Evolutionary conservation across 176 grass and related monocot species (phyloP).

Genomic region (Oryza officinalis): DNA sequence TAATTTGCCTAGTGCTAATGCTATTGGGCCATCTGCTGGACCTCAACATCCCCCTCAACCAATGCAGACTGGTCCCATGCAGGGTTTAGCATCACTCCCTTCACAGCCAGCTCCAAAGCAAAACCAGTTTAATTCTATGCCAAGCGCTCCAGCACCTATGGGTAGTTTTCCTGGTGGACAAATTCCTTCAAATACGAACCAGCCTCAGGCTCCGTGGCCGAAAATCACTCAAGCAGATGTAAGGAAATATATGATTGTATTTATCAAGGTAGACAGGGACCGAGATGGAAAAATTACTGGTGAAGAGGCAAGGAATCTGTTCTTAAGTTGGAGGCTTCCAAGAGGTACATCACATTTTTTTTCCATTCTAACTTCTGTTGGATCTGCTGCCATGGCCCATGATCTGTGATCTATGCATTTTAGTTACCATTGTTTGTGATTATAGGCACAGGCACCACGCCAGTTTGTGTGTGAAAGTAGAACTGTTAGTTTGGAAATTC

Average conservation of each 20-base stretch:
- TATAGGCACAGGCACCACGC: constrained; percentile 8
- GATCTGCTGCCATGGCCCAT: constrained; percentile 10
- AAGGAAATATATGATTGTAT: constrained; percentile 85
- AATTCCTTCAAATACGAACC: constrained; percentile 47
- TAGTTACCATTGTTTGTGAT: not conserved
- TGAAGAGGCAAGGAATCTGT: constrained; percentile 93
- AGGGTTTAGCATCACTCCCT: constrained; percentile 40
- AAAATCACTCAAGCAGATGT: constrained; percentile 92
- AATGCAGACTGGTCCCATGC: constrained; percentile 42
- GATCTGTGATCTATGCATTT: constrained; percentile 12
- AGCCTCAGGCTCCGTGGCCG: constrained; percentile 71
- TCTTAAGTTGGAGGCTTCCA: constrained; percentile 95
- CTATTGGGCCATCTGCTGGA: constrained; percentile 43
- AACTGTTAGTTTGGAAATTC: not conserved
- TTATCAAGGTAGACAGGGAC: constrained; percentile 96
- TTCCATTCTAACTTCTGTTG: constrained; percentile 13
- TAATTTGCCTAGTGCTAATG: constrained; percentile 41
- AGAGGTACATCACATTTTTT: constrained; percentile 63
- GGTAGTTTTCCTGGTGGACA: constrained; percentile 50
- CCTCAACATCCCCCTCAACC: constrained; percentile 50
- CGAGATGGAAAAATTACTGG: constrained; percentile 98
- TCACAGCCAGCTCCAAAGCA: constrained; percentile 48
- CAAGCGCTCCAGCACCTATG: constrained; percentile 41
- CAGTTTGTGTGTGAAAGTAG: not conserved
- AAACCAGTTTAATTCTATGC: constrained; percentile 44